Percentiles rank a stretch among this genome's conserved stretches.
Evolutionary conservation across 805 yeast species (phyloP).

Genomic region (Ogataea sp.): DNA sequence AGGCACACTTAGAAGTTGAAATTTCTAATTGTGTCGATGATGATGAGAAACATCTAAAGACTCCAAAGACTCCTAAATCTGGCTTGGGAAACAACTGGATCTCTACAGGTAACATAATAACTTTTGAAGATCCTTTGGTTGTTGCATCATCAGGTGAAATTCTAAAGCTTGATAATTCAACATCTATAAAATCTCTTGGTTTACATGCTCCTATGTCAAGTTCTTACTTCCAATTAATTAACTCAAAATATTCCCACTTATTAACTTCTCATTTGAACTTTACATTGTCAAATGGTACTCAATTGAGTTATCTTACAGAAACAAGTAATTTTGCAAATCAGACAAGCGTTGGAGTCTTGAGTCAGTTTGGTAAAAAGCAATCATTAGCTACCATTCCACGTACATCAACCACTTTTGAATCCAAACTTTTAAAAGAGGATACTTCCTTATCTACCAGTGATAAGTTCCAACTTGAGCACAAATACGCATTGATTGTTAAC

Average conservation of each 20-base stretch:
- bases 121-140: slow-evolving; percentile 42
- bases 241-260: slow-evolving; percentile 25
- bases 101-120: slow-evolving; percentile 43
- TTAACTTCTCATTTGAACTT: slow-evolving; percentile 29
- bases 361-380: slow-evolving; percentile 33
- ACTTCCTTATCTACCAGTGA: not conserved
- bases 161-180: slow-evolving; percentile 17
- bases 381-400: slow-evolving; percentile 9
- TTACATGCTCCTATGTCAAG: slow-evolving; percentile 30
- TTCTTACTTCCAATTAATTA: slow-evolving; percentile 32
- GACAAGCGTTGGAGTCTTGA: slow-evolving; percentile 31
- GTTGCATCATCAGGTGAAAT: slow-evolving; percentile 32
- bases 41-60: slow-evolving; percentile 16
- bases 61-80: slow-evolving; percentile 17
- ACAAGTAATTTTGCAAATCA: slow-evolving; percentile 23
- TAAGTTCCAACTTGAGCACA: slow-evolving; percentile 3
- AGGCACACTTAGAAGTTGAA: slow-evolving; percentile 33
- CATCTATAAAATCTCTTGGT: slow-evolving; percentile 24
- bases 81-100: slow-evolving; percentile 52
- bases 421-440: not conserved
- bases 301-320: slow-evolving; percentile 22
- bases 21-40: slow-evolving; percentile 46
- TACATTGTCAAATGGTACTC: slow-evolving; percentile 30
- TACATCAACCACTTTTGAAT: not conserved
- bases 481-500: slow-evolving; percentile 24